Base-by-base conservation (phyloP, 371 early-diverging fungal genomes). In the Mucor lusitanicus region DNA sequence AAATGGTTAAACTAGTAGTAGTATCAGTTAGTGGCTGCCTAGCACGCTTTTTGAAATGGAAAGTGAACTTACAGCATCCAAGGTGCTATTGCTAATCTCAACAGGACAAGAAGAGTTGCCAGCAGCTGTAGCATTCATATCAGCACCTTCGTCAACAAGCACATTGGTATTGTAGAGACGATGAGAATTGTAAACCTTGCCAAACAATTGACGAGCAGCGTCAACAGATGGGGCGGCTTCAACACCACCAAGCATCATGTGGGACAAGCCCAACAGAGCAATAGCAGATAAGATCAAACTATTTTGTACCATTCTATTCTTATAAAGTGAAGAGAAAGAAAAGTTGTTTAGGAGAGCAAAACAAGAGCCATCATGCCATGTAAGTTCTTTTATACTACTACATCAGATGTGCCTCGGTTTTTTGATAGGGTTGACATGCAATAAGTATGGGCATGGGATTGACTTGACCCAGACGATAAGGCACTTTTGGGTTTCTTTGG, bases 201-300 rank as follows among this genome's bases (percentile, higher is more conserved):
- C 59, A 23, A 59, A 50, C 13, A 59, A 77, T 93, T 56, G 94
- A 93, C 25, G 84, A 82, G 50, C 61, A 75, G 25, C 61, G 54
- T 32, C 64, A 61, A 17, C 40, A 12, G 55, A 64, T 30, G 42
- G 55, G 15, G 59, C 59, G 6, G 59, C 59, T 35, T 59, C 59
- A 59, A 59, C 39, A 33, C 25, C 50, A 50, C 50, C 50, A 50
- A 50, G 50, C 50, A 59, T 37, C 35, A 59, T 23, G 15, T 59
- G 59, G 23, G 59, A 59, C 25, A 59, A 30, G 32, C 59, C 59
- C 37, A 59, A 25, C 8, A 59, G 23, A 37, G 59, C 59, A 7
- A 59, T 59, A 23, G 59, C 33, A 21, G 59, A 59, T 12, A 59
- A 59, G 21, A 59, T 59, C 23, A 59, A 59, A 25, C 35, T 59